phyloP scores from a whole-genome alignment of 176 grass and related monocot species.

The Oryza meyeriana region DNA sequence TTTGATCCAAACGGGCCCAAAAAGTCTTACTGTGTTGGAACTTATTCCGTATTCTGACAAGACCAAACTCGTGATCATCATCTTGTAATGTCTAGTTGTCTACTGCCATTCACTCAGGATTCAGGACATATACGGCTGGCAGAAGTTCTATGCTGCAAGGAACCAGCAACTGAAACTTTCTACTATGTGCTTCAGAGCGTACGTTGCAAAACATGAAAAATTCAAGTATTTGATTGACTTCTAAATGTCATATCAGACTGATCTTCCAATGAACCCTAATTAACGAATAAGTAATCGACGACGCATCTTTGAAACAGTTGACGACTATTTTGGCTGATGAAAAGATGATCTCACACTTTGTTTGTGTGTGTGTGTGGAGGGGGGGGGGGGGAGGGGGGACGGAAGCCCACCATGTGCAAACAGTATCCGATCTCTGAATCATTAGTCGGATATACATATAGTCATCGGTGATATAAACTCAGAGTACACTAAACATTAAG shows the following conservation, averaged over 20 bases:
- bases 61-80: background rate
- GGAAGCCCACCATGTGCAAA: no score
- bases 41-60: background rate
- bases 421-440: no score
- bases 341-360: background rate
- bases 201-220: background rate
- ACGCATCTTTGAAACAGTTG: background rate
- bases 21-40: background rate
- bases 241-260: background rate
- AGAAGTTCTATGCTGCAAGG: background rate
- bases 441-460: no score
- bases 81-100: background rate
- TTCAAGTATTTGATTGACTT: background rate
- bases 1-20: no score
- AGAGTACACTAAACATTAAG: no score
- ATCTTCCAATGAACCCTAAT: background rate
- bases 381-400: no score
- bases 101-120: background rate
- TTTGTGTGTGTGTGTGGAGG: no score
- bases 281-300: background rate
- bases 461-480: no score
- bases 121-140: background rate
- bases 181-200: background rate
- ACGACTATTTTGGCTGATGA: constrained; percentile 6
- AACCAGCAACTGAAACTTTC: background rate